phyloP scores from a whole-genome alignment of 148 eudicot species.

The Fagopyrum tataricum region DNA sequence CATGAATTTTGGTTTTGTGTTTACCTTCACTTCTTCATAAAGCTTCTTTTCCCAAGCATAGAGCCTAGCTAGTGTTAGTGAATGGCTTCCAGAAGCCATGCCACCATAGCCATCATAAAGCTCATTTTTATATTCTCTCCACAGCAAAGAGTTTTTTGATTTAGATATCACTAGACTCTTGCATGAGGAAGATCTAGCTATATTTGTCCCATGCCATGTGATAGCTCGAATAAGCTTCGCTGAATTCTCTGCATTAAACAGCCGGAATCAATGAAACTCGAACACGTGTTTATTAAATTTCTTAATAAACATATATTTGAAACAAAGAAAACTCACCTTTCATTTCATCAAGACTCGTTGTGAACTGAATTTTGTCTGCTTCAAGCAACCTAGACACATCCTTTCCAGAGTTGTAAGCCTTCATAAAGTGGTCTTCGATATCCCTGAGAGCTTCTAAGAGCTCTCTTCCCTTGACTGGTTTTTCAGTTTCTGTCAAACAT shows the following conservation, averaged over 20 bases:
- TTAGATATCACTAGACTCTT: conserved; percentile 81
- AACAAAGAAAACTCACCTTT: conserved; percentile 51
- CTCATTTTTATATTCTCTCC: conserved; percentile 68
- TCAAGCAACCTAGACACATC: conserved; percentile 79
- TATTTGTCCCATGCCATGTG: conserved; percentile 58
- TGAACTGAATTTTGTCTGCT: conserved; percentile 69
- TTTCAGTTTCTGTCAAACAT: conserved; percentile 50
- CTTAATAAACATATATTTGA: not conserved
- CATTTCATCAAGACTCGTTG: conserved; percentile 73
- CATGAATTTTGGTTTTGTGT: not conserved
- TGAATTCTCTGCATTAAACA: conserved; percentile 64
- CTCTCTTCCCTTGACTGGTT: conserved; percentile 66
- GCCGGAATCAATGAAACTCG: not conserved
- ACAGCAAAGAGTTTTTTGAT: conserved; percentile 67
- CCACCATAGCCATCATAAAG: conserved; percentile 91
- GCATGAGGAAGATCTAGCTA: conserved; percentile 61
- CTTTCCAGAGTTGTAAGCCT: conserved; percentile 80
- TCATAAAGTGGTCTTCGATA: conserved; percentile 75
- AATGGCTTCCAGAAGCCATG: conserved; percentile 88
- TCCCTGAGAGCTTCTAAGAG: conserved; percentile 82
- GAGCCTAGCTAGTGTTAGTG: conserved; percentile 79
- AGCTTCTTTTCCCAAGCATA: conserved; percentile 99
- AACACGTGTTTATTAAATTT: no score
- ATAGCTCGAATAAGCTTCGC: conserved; percentile 87
- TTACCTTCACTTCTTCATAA: conserved; percentile 92